Percentiles rank a stretch among this genome's conserved stretches.
These are phyloP conservation scores for Penicillium malachiteum DNA, from an alignment of 495 filamentous ascomycete genomes.

Conservation along the genomic window DNA sequence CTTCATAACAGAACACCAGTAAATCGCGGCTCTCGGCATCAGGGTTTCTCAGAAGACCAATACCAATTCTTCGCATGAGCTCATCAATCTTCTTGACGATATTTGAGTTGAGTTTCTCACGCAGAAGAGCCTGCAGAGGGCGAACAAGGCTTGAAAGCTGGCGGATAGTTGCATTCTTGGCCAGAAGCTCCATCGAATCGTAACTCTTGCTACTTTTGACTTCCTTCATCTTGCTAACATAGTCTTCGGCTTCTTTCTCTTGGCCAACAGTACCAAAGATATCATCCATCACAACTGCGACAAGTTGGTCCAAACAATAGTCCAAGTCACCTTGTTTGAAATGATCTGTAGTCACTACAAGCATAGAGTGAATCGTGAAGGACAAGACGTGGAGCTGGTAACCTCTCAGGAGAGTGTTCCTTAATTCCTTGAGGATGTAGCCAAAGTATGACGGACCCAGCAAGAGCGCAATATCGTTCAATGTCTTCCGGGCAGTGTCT, in stretches of 20 bases:
- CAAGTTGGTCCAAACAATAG: slow-evolving; percentile 76
- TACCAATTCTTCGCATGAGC: slow-evolving; percentile 75
- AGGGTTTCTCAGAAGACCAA: slow-evolving; percentile 78
- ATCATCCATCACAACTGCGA: slow-evolving; percentile 91
- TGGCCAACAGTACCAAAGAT: slow-evolving; percentile 94
- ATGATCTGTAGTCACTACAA: slow-evolving; percentile 69
- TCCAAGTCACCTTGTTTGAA: slow-evolving; percentile 83
- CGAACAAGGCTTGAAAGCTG: slow-evolving; percentile 71
- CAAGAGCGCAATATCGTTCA: slow-evolving; percentile 75
- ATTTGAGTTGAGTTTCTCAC: slow-evolving; percentile 76
- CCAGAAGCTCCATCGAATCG: slow-evolving; percentile 93
- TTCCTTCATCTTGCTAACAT: slow-evolving; percentile 93
- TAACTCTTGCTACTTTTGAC: slow-evolving; percentile 96
- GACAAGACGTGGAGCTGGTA: slow-evolving; percentile 96
- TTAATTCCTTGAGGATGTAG: slow-evolving; percentile 90
- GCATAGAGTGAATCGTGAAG: slow-evolving; percentile 89
- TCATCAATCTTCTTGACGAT: slow-evolving; percentile 89
- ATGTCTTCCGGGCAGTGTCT: slow-evolving; percentile 84
- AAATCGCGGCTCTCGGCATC: slow-evolving; percentile 72
- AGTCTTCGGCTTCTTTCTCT: slow-evolving; percentile 96
- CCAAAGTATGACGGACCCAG: slow-evolving; percentile 80
- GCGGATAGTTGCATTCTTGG: slow-evolving; percentile 70
- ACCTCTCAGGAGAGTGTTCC: slow-evolving; percentile 74
- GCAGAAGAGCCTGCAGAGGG: slow-evolving; percentile 73
- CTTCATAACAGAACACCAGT: slow-evolving; percentile 89